Evolutionary conservation across 1,284 basidiomycete genomes (phyloP).

Genomic region (Boletus austroedulis): DNA sequence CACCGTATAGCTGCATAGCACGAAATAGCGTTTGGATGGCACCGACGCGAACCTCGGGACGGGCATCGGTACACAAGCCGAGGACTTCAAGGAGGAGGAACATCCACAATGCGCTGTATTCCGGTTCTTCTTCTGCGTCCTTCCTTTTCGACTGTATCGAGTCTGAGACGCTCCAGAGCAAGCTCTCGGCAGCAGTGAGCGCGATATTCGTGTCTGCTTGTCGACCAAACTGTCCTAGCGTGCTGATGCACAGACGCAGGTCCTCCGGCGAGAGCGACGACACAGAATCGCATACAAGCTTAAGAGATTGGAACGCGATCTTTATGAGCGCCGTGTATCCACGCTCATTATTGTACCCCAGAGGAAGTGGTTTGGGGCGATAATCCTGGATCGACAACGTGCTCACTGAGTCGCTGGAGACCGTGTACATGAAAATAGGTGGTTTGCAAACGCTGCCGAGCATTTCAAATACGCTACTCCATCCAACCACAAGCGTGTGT

Average conservation of each 20-base stretch:
- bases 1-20: constrained; percentile 90
- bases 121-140: constrained; percentile 60
- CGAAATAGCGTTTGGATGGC: constrained; percentile 95
- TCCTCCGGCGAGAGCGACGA: constrained; percentile 78
- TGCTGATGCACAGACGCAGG: constrained; percentile 84
- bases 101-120: constrained; percentile 88
- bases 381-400: constrained; percentile 39
- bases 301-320: constrained; percentile 91
- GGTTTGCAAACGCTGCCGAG: constrained; percentile 78
- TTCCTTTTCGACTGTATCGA: constrained; percentile 79
- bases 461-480: constrained; percentile 92
- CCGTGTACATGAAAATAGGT: constrained; percentile 38
- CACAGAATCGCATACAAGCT: constrained; percentile 91
- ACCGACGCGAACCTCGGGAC: constrained; percentile 87
- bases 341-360: constrained; percentile 60
- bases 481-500: constrained; percentile 86
- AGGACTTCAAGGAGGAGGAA: constrained; percentile 83
- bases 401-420: constrained; percentile 45
- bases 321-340: constrained; percentile 69
- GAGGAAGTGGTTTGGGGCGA: constrained; percentile 46
- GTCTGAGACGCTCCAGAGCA: constrained; percentile 93
- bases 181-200: constrained; percentile 83
- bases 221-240: constrained; percentile 85
- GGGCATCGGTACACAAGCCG: constrained; percentile 74
- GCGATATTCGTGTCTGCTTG: constrained; percentile 96